Percentiles rank a stretch among this genome's conserved stretches.
Conservation (phyloP, 1,139 yeast species). For the Citeromyces hawaiiensis region DNA sequence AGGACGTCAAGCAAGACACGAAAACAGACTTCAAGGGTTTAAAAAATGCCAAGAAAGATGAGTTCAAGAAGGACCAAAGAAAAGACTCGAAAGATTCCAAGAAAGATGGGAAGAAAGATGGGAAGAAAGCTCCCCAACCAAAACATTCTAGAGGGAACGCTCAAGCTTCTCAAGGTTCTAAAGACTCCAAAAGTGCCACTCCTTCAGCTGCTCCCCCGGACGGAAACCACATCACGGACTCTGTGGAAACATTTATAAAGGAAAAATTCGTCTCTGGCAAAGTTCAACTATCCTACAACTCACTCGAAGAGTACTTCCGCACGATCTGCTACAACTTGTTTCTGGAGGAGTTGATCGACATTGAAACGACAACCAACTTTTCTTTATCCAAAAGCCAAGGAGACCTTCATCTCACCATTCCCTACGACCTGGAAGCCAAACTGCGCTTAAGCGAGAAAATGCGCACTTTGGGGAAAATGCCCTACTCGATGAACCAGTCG, state of each 20-base stretch:
- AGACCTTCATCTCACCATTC: conserved; percentile 13
- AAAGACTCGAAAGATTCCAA: too few species aligned
- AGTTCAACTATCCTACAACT: conserved; percentile 34
- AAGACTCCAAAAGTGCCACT: conserved; percentile 8
- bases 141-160: too few species aligned
- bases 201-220: conserved; percentile 4
- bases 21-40: conserved; percentile 1
- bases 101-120: too few species aligned
- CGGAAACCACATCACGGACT: conserved; percentile 5
- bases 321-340: conserved; percentile 51
- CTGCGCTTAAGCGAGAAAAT: conserved; percentile 21
- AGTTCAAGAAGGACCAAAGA: too few species aligned
- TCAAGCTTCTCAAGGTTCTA: too few species aligned
- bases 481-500: conserved; percentile 19
- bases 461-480: conserved; percentile 17
- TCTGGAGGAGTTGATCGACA: conserved; percentile 39
- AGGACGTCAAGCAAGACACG: conserved; percentile 2
- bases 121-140: too few species aligned
- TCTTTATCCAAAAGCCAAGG: conserved; percentile 37
- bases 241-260: conserved; percentile 6
- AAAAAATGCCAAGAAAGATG: too few species aligned
- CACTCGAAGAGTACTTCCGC: conserved; percentile 36
- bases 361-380: conserved; percentile 31
- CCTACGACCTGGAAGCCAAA: conserved; percentile 27
- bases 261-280: conserved; percentile 10